Base-by-base conservation (phyloP, 1,139 yeast genomes). In the Magnusiomyces clavatus region DNA sequence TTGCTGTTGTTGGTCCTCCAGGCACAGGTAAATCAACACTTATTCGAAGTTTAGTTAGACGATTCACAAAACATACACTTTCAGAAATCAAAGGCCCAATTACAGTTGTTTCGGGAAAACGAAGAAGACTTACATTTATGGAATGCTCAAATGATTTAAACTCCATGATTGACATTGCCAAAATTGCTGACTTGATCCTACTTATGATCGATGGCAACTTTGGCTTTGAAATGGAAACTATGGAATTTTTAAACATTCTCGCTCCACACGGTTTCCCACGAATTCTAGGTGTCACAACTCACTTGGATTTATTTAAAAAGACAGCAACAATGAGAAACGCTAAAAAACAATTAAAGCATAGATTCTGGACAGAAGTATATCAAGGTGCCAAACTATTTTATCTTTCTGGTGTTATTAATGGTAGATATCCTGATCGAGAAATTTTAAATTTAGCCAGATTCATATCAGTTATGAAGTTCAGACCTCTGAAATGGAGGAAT, bases 251-350 rank as follows among this genome's bases (percentile, higher is more conserved):
- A 58, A 94, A 94, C 65, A 80, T 94, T 59, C 94, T 96, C 5
- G 96, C 94, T 61, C 97, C 94, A 64, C 98, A 94, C 66, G 99
- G 98, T 68, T 92, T 94, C 90, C 98, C 99, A 46, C 80, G 97
- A 64, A 95, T 94, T 31, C 76, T 94, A 51, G 98, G 98, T 58
- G 88, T 94, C 17, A 86, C 96, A 10, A 92, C 98, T 0, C 99
- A 94, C 73, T 77, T 94, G 64, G 99, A 94, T 69, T 75, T 94
- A 55, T 94, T 94, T 76, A 89, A 86, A 66, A 83, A 87, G 14
- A 96, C 86, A 55, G 79, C 95, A 14, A 88, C 97, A 0, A 77
- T 92, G 68, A 80, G 97, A 65, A 87, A 95, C 0, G 81, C 97
- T 0, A 94, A 94, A 70, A 94, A 92, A 67, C 79, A 90, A 59